Conservation (phyloP, 805 yeast species). For the Kodamaea lidongshanica region DNA sequence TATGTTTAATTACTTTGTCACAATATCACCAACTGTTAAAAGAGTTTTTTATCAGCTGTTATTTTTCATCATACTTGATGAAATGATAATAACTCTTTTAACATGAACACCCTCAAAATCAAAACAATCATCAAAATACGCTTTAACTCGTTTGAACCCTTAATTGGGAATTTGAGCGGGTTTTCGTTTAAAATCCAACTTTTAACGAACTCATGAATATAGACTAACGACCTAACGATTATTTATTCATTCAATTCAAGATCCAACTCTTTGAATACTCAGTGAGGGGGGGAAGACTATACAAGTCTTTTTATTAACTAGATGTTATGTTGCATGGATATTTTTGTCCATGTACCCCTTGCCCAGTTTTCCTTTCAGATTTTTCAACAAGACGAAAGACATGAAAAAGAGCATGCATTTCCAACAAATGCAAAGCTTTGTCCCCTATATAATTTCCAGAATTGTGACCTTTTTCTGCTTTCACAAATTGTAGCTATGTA, state of each 20-base stretch:
- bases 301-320: slow-evolving; percentile 3
- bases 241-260: slow-evolving; percentile 12
- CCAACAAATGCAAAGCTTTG: slow-evolving; percentile 12
- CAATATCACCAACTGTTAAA: no score
- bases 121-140: no score
- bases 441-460: slow-evolving; percentile 6
- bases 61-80: no score
- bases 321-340: slow-evolving; percentile 3
- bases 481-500: no score
- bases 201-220: slow-evolving; percentile 23
- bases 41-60: no score
- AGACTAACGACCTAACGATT: slow-evolving; percentile 12
- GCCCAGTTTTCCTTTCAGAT: slow-evolving; percentile 11
- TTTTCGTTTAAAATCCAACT: slow-evolving; percentile 33
- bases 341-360: slow-evolving; percentile 1
- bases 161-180: slow-evolving; percentile 5
- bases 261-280: slow-evolving; percentile 14
- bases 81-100: no score
- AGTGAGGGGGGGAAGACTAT: slow-evolving; percentile 5
- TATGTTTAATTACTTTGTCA: not conserved
- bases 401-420: slow-evolving; percentile 11
- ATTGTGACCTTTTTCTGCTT: slow-evolving; percentile 10
- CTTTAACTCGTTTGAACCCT: slow-evolving; percentile 6
- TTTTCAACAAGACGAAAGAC: slow-evolving; percentile 13
- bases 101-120: no score